phyloP scores from a whole-genome alignment of 106 monocot genomes.

The Posidonia australis region DNA sequence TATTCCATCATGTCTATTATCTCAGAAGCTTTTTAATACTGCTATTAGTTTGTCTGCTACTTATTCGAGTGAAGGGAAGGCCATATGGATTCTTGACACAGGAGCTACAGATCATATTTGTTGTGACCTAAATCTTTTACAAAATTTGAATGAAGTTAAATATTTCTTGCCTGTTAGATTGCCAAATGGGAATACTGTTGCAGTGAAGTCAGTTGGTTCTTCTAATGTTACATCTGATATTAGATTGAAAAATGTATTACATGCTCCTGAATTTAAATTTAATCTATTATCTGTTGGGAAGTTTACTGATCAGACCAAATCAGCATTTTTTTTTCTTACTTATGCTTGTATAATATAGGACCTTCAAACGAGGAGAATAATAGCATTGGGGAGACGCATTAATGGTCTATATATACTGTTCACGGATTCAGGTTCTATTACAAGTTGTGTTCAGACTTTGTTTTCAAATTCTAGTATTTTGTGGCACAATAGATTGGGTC shows the following conservation, averaged over 20 bases:
- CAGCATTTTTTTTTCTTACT: background rate
- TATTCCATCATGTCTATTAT: background rate
- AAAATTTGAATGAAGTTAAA: background rate
- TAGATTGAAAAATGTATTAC: background rate
- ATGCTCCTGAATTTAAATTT: background rate
- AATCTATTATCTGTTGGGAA: background rate
- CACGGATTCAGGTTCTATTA: background rate
- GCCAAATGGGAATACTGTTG: background rate
- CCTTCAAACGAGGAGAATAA: background rate
- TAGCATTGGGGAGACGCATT: background rate
- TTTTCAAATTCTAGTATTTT: too few relatives aligned
- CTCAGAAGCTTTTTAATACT: background rate
- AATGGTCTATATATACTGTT: background rate
- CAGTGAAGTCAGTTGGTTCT: background rate
- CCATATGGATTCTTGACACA: background rate
- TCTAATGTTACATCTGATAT: background rate
- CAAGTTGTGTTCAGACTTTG: background rate
- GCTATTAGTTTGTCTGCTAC: background rate
- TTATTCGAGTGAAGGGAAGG: background rate
- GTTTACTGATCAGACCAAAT: background rate
- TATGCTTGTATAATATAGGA: background rate
- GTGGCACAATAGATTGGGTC: background rate
- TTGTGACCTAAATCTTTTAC: background rate
- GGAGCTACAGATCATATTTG: background rate
- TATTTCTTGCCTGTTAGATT: background rate